Evolutionary conservation across 2,329 filamentous ascomycete species (phyloP).

Genomic region (Fusarium graminum): DNA sequence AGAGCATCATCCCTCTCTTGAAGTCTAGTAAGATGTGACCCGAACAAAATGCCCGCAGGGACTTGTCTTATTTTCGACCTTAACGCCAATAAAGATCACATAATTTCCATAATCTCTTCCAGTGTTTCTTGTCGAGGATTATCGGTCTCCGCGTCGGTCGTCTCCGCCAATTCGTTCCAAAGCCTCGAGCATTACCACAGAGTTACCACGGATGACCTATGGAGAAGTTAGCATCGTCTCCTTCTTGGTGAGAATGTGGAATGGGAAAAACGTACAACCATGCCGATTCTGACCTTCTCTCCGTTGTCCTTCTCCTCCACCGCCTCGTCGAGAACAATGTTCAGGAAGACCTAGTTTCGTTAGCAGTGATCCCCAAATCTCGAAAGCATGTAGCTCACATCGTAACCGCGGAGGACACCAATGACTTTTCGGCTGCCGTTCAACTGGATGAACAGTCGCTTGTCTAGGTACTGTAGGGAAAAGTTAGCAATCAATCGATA

Average conservation of each 20-base stretch:
- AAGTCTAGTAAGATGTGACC: conserved; percentile 51
- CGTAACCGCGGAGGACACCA: conserved; percentile 93
- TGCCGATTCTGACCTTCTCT: conserved; percentile 90
- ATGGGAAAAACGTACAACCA: conserved; percentile 76
- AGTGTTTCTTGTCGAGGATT: conserved; percentile 22
- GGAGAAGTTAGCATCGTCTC: conserved; percentile 44
- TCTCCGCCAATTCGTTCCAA: conserved; percentile 76
- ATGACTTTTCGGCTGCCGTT: conserved; percentile 98
- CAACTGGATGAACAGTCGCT: conserved; percentile 96
- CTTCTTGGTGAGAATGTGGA: background rate
- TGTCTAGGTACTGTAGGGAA: conserved; percentile 89
- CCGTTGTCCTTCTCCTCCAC: conserved; percentile 93
- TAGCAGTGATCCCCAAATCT: conserved; percentile 7
- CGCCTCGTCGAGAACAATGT: conserved; percentile 97
- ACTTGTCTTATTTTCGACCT: conserved; percentile 51
- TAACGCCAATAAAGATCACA: conserved; percentile 53
- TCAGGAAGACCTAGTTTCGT: conserved; percentile 85
- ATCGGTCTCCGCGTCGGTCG: conserved; percentile 59
- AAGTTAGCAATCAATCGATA: conserved; percentile 44
- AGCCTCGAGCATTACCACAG: conserved; percentile 96
- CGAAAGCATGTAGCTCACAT: conserved; percentile 70
- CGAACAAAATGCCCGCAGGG: conserved; percentile 38
- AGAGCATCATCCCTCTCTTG: conserved; percentile 44
- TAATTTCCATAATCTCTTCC: conserved; percentile 35
- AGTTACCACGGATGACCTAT: conserved; percentile 95